Base-by-base conservation (phyloP, 2,329 filamentous ascomycete species). In the Apiospora malaysiana region DNA sequence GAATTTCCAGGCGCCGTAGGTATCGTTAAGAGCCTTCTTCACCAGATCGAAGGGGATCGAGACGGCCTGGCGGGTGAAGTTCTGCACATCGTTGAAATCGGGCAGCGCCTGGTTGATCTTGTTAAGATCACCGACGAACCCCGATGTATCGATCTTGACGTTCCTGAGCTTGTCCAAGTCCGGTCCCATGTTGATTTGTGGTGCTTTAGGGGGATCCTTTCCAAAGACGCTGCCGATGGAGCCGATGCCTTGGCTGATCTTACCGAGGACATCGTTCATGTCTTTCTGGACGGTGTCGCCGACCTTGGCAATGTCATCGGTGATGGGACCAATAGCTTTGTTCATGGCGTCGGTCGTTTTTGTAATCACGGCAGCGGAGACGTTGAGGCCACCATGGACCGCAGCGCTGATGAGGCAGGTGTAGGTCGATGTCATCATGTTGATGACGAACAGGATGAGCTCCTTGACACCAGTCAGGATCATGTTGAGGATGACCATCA, bases 401-500 rank as follows among this genome's bases (percentile, higher is more conserved):
- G 94, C 91, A 73, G 97, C 89, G 42, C 93, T 93, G 78, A 97
- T 93, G 69, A 99, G 88, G 78, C 96, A 99, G 74, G 94, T 87
- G 78, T 97, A 98, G 21, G 94, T 98, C 68, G 91, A 92, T 63
- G 94, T 95, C 82, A 97, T 88, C 83, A 98, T 92, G 80, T 97
- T 94, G 84, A 99, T 94, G 79, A 94, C 89, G 82, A 98, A 99
- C 74, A 98, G 86, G 73, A 98, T 91, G 69, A 98, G 91, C 79
- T 93, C 91, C 82, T 97, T 92, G 16, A 98, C 91, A 51, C 90
- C 94, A 42, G 92, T 95, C 74, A 98, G 85, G 72, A 92, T 91
- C 79, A 98, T 86, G 72, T 91, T 86, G 68, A 98, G 87, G 83
- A 96, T 90, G 56, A 90, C 86, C 81, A 96, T 93, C 80, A 98